These are phyloP conservation scores for Aureobasidium uvarum DNA, from an alignment of 2,329 filamentous ascomycete genomes.

Conservation along the genomic window DNA sequence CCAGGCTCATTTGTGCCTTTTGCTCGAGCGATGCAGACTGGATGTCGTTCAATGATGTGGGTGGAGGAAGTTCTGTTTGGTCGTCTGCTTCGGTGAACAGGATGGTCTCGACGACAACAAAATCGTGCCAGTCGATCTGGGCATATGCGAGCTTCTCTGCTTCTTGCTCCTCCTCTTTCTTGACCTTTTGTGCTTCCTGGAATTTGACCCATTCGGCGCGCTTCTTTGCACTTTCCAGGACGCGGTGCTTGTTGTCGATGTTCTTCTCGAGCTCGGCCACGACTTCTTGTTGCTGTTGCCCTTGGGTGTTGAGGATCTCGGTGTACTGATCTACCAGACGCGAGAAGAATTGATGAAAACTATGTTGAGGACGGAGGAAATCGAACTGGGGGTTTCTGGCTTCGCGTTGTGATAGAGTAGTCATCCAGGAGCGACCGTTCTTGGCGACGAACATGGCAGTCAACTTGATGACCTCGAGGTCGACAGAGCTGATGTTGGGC, in stretches of 20 bases:
- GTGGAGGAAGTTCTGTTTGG: conserved; percentile 78
- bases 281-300: conserved; percentile 69
- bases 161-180: conserved; percentile 84
- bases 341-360: conserved; percentile 92
- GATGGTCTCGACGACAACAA: conserved; percentile 92
- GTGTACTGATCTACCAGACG: conserved; percentile 91
- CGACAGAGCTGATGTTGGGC: conserved; percentile 94
- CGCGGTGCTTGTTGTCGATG: conserved; percentile 72
- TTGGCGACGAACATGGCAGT: conserved; percentile 91
- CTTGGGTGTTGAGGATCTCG: conserved; percentile 67
- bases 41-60: conserved; percentile 83
- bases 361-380: conserved; percentile 92
- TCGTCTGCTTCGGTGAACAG: conserved; percentile 89
- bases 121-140: conserved; percentile 97
- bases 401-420: conserved; percentile 82
- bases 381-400: conserved; percentile 92
- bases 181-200: conserved; percentile 79
- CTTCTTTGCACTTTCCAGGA: conserved; percentile 77
- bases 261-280: conserved; percentile 72
- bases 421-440: conserved; percentile 90
- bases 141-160: conserved; percentile 74
- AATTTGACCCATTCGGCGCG: conserved; percentile 84
- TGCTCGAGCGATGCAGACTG: conserved; percentile 94
- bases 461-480: conserved; percentile 69
- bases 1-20: conserved; percentile 85